Evolutionary conservation across 2,329 filamentous ascomycete species (phyloP).

Genomic region (Aspergillus flavus): DNA sequence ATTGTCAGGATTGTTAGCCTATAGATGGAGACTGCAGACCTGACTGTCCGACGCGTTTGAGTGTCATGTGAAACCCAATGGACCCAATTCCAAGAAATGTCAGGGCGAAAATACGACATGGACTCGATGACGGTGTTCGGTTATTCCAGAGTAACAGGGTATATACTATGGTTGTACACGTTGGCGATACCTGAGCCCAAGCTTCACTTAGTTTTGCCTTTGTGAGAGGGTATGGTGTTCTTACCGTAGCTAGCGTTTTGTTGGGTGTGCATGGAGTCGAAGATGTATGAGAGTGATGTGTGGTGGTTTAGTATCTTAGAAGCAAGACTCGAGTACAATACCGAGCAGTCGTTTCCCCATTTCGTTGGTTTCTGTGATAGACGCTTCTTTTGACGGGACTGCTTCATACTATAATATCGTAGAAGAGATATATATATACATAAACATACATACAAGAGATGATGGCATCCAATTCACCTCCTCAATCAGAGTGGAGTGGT

Average conservation of each 20-base stretch:
- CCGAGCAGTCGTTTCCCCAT: not conserved
- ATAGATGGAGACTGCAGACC: not conserved
- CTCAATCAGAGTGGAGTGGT: slow-evolving; percentile 1
- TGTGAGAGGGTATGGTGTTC: not conserved
- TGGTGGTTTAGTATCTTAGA: not conserved
- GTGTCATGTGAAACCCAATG: not conserved
- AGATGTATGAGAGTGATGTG: not conserved
- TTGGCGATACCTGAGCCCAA: not conserved
- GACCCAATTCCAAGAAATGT: not conserved
- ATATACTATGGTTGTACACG: not conserved
- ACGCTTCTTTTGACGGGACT: not conserved
- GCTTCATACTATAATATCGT: not conserved
- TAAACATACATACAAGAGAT: slow-evolving; percentile 7
- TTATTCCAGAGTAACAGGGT: no score
- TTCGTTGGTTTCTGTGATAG: not conserved
- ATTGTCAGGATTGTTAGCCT: not conserved
- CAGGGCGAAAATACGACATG: not conserved
- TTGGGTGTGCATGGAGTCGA: no score
- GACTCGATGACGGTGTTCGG: no score
- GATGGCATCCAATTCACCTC: slow-evolving; percentile 3
- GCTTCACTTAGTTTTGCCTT: not conserved
- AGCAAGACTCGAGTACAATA: not conserved
- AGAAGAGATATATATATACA: slow-evolving; percentile 1
- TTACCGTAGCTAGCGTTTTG: not conserved
- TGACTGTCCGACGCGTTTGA: not conserved